These are phyloP conservation scores for Lunularia cruciata DNA, from an alignment of 225 moss, liverwort and hornwort species.

Conservation along the genomic window DNA sequence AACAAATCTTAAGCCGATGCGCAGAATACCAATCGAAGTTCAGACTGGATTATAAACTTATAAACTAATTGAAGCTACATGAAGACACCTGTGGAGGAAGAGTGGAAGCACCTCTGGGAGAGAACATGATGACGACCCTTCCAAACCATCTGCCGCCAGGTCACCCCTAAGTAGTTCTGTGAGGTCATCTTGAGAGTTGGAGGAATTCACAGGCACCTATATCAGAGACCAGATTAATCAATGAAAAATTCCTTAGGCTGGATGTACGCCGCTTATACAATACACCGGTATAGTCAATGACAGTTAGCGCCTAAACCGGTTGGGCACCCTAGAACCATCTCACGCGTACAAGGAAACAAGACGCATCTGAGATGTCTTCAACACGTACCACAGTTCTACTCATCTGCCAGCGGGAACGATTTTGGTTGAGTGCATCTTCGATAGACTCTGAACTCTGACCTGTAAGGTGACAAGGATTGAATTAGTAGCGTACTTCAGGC, in stretches of 20 bases:
- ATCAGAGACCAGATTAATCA: constrained; percentile 11
- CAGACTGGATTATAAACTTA: neutral
- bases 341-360: too few species aligned
- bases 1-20: neutral
- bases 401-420: constrained; percentile 98
- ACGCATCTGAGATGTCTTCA: neutral
- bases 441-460: constrained; percentile 75
- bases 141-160: constrained; percentile 51
- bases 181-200: constrained; percentile 65
- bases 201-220: constrained; percentile 85
- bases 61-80: neutral
- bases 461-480: constrained; percentile 24
- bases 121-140: constrained; percentile 65
- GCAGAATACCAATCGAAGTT: neutral
- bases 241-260: neutral
- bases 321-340: too few species aligned
- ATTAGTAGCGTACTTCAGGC: neutral
- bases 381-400: constrained; percentile 83
- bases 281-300: neutral
- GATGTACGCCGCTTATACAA: neutral
- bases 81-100: neutral
- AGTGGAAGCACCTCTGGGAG: constrained; percentile 48
- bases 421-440: constrained; percentile 84
- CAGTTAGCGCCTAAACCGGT: neutral
- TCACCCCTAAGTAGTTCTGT: constrained; percentile 56